Percentiles rank a stretch among this genome's conserved stretches.
Evolutionary conservation across 768 basidiomycete species (phyloP).

Genomic region (Mycena capillaripes): DNA sequence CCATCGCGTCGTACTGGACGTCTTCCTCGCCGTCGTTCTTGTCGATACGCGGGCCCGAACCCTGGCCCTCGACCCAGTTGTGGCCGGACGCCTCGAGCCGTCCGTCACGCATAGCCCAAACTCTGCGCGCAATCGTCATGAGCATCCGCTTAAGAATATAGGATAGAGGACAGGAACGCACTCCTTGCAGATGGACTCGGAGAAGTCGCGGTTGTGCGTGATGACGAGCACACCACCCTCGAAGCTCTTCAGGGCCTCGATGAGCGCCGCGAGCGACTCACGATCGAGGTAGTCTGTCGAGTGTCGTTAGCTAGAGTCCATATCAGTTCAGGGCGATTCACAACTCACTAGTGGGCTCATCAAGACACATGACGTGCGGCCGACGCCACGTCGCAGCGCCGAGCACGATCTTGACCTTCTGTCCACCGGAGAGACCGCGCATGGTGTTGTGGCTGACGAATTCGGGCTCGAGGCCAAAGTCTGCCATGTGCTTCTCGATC

Average conservation of each 20-base stretch:
- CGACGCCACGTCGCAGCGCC: conserved; percentile 99
- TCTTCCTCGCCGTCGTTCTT: conserved; percentile 94
- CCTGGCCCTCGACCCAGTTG: conserved; percentile 99
- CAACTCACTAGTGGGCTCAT: conserved; percentile 91
- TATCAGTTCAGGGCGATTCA: conserved; percentile 1
- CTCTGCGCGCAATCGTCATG: conserved; percentile 52
- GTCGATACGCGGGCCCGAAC: conserved; percentile 94
- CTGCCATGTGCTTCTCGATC: conserved; percentile 99
- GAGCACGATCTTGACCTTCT: conserved; percentile 99
- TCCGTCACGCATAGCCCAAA: conserved; percentile 99
- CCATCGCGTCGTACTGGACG: conserved; percentile 95
- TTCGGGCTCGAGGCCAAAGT: conserved; percentile 99
- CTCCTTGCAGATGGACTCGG: conserved; percentile 97
- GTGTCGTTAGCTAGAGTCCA: conserved; percentile 18
- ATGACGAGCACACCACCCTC: conserved; percentile 99
- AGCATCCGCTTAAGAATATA: neutral
- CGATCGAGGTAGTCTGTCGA: conserved; percentile 96
- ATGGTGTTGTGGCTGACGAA: conserved; percentile 99
- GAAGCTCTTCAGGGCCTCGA: conserved; percentile 97
- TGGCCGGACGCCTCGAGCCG: conserved; percentile 96
- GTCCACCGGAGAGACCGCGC: conserved; percentile 98
- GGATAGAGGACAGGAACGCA: conserved; percentile 38
- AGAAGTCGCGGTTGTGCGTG: conserved; percentile 99
- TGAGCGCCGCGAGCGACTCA: conserved; percentile 98
- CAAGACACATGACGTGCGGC: conserved; percentile 96